Evolutionary conservation across 208 protist genomes (phyloP).

Genomic region (Angomonas deanei): DNA sequence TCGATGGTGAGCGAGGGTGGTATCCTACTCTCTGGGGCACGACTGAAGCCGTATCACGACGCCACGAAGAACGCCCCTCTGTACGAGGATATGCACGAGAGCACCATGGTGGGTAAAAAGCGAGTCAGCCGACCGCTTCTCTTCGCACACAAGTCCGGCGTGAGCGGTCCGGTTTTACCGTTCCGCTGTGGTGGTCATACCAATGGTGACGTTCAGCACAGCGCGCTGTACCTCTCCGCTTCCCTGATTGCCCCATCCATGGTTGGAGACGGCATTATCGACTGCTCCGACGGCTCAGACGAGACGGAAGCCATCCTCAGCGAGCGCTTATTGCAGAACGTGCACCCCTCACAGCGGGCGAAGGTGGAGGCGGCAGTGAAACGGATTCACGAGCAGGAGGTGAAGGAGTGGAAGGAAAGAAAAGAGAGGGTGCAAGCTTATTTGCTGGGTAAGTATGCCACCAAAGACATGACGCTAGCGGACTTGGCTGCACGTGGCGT

Average conservation of each 20-base stretch:
- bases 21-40: conserved; percentile 14
- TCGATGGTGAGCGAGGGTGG: conserved; percentile 54
- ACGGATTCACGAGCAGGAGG: not conserved
- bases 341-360: not conserved
- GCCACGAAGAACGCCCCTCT: conserved; percentile 29
- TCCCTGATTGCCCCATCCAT: conserved; percentile 57
- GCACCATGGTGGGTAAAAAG: not conserved
- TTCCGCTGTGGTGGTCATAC: conserved; percentile 21
- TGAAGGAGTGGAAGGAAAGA: not conserved
- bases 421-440: not conserved
- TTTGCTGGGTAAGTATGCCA: not conserved
- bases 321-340: not conserved
- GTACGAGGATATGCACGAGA: conserved; percentile 28
- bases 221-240: conserved; percentile 9
- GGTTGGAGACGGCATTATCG: conserved; percentile 60
- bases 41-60: conserved; percentile 48
- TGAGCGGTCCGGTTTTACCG: conserved; percentile 46
- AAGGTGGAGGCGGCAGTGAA: not conserved
- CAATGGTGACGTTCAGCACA: not conserved
- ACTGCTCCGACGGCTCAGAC: conserved; percentile 71
- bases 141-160: not conserved
- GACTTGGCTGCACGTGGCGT: not conserved
- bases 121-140: not conserved
- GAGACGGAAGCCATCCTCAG: conserved; percentile 18
- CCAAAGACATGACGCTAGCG: not conserved